Conservation (phyloP, 805 yeast genomes). For the Candida germanica region DNA sequence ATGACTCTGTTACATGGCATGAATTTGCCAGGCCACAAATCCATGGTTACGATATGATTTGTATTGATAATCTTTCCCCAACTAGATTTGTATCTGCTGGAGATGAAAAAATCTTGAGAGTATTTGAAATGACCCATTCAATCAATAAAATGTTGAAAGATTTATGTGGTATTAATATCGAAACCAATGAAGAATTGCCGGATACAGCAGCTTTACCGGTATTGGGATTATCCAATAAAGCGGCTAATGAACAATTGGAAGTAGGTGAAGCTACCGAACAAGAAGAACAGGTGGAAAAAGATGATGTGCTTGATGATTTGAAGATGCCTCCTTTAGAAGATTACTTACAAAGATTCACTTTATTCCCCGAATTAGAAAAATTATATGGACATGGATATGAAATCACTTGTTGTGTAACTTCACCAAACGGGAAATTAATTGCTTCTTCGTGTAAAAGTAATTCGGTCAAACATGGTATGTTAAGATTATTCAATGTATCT, state of each 20-base stretch:
- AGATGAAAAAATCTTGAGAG: conserved; percentile 88
- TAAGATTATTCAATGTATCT: conserved; percentile 65
- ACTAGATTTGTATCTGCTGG: conserved; percentile 86
- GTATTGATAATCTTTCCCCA: conserved; percentile 58
- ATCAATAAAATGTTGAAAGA: conserved; percentile 60
- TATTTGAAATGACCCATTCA: conserved; percentile 82
- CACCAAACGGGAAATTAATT: conserved; percentile 58
- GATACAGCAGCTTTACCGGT: conserved; percentile 91
- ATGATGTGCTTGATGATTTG: conserved; percentile 46
- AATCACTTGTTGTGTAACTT: conserved; percentile 70
- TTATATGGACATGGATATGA: conserved; percentile 98
- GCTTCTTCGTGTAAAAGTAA: conserved; percentile 95
- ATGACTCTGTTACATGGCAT: conserved; percentile 54
- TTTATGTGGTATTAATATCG: conserved; percentile 45
- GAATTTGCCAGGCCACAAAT: conserved; percentile 97
- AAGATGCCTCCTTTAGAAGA: conserved; percentile 80
- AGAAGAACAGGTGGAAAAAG: conserved; percentile 38
- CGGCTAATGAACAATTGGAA: conserved; percentile 51
- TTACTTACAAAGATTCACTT: conserved; percentile 82
- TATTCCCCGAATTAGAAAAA: conserved; percentile 95
- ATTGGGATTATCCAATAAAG: conserved; percentile 88
- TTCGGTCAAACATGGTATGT: conserved; percentile 76
- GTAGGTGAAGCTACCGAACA: conserved; percentile 36
- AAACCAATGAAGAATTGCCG: conserved; percentile 45
- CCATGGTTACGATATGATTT: conserved; percentile 95